These are phyloP conservation scores for Pichia sp. DNA, from an alignment of 1,139 yeast genomes.

Conservation along the genomic window DNA sequence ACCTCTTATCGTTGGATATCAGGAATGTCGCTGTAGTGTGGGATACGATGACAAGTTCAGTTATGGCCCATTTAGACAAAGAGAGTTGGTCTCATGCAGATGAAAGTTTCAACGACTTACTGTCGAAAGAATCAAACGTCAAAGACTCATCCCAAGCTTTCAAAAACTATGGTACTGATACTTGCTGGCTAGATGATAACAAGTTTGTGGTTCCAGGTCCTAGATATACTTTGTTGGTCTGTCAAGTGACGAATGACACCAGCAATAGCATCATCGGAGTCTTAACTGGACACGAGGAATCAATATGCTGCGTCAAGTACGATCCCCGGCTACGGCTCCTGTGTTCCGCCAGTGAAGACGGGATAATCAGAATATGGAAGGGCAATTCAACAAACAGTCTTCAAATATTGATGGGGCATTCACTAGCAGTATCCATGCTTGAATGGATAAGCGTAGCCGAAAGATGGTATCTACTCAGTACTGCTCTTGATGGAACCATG, in stretches of 20 bases:
- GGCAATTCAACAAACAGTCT: conserved; percentile 50
- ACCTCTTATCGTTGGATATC: conserved; percentile 40
- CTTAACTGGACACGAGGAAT: conserved; percentile 64
- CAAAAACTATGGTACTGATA: conserved; percentile 44
- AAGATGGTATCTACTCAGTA: conserved; percentile 32
- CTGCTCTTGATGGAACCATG: conserved; percentile 68
- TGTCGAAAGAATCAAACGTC: not conserved
- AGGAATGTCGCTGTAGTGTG: conserved; percentile 46
- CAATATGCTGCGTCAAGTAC: conserved; percentile 56
- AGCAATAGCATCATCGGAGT: conserved; percentile 51
- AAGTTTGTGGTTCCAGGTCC: conserved; percentile 70
- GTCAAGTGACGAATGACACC: conserved; percentile 44
- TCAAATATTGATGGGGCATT: conserved; percentile 45
- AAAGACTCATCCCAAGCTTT: not conserved
- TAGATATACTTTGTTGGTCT: conserved; percentile 54
- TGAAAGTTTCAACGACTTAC: not conserved
- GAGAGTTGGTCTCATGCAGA: conserved; percentile 13
- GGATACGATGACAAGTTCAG: conserved; percentile 49
- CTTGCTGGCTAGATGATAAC: conserved; percentile 68
- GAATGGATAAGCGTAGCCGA: conserved; percentile 44
- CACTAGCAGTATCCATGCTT: conserved; percentile 53
- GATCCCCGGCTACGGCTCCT: conserved; percentile 50
- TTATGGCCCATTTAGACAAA: conserved; percentile 41
- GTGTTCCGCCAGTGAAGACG: conserved; percentile 77
- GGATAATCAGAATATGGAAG: conserved; percentile 68